These are phyloP conservation scores for Daucus carota DNA, from an alignment of 129 eudicot genomes.

Conservation along the genomic window DNA sequence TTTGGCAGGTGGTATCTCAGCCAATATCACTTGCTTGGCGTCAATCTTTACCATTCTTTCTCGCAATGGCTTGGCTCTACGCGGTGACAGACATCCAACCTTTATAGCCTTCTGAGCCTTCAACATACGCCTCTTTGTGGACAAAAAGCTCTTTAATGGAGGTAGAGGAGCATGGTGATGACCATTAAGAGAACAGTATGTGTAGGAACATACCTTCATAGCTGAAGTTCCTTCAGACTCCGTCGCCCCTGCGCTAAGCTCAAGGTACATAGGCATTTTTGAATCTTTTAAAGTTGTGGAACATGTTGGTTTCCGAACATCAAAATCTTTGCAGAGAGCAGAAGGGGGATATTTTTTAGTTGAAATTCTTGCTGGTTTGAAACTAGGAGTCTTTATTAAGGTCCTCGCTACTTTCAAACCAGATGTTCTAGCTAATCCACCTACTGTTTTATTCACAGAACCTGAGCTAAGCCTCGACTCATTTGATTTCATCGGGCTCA, in stretches of 20 bases:
- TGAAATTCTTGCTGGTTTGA: slow-evolving; percentile 45
- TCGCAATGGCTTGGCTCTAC: slow-evolving; percentile 24
- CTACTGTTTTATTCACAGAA: slow-evolving; percentile 35
- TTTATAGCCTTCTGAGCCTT: slow-evolving; percentile 52
- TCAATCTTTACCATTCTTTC: slow-evolving; percentile 6
- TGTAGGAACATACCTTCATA: slow-evolving; percentile 80
- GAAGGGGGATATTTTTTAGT: slow-evolving; percentile 35
- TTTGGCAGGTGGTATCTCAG: slow-evolving; percentile 12
- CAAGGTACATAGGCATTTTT: slow-evolving; percentile 59
- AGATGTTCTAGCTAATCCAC: slow-evolving; percentile 17
- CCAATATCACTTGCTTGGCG: slow-evolving; percentile 1
- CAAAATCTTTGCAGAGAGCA: slow-evolving; percentile 38
- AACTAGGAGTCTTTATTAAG: slow-evolving; percentile 56
- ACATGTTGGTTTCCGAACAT: slow-evolving; percentile 56
- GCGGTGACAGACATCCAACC: slow-evolving; percentile 49
- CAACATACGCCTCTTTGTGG: slow-evolving; percentile 46
- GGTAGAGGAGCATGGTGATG: slow-evolving; percentile 60
- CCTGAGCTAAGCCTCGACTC: slow-evolving; percentile 8
- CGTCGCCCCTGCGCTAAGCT: slow-evolving; percentile 49
- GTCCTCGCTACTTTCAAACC: slow-evolving; percentile 43
- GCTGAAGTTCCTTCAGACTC: slow-evolving; percentile 64
- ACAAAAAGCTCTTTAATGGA: slow-evolving; percentile 66
- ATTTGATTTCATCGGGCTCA: slow-evolving; percentile 19
- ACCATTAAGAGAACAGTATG: slow-evolving; percentile 82
- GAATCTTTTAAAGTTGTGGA: slow-evolving; percentile 66